Conservation (phyloP, 2,329 filamentous ascomycete genomes). For the Polytolypa hystricis region DNA sequence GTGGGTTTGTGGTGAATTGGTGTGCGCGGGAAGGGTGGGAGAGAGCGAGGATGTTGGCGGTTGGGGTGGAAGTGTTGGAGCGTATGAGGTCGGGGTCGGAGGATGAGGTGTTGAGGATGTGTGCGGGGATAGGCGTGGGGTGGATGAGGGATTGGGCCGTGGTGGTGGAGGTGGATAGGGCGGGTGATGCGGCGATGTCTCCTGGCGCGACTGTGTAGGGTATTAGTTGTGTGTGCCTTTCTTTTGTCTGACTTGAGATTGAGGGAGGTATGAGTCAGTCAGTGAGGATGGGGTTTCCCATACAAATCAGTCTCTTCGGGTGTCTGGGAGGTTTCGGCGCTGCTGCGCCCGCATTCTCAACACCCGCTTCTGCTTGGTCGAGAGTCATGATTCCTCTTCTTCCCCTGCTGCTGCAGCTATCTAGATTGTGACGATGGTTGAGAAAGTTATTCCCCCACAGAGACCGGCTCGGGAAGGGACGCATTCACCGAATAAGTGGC, state of each 20-base stretch:
- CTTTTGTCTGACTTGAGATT: too few relatives aligned
- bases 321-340: constrained; percentile 14
- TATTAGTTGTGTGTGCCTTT: neutral
- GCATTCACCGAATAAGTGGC: too few relatives aligned
- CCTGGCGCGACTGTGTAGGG: constrained; percentile 29
- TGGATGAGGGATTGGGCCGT: constrained; percentile 10
- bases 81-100: constrained; percentile 11
- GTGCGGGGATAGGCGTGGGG: constrained; percentile 9
- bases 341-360: neutral
- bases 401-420: neutral
- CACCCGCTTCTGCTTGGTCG: neutral
- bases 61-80: constrained; percentile 27
- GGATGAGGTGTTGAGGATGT: constrained; percentile 8
- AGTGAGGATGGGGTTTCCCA: constrained; percentile 6
- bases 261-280: constrained; percentile 1
- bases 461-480: too few relatives aligned
- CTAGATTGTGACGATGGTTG: too few relatives aligned
- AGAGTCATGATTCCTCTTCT: constrained; percentile 4
- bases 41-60: constrained; percentile 25
- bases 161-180: constrained; percentile 8
- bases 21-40: constrained; percentile 31
- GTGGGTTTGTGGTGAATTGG: constrained; percentile 33
- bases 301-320: constrained; percentile 34
- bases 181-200: constrained; percentile 23
- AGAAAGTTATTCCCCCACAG: neutral